Conservation (phyloP, 768 basidiomycete species). For the Ramaria sp. region DNA sequence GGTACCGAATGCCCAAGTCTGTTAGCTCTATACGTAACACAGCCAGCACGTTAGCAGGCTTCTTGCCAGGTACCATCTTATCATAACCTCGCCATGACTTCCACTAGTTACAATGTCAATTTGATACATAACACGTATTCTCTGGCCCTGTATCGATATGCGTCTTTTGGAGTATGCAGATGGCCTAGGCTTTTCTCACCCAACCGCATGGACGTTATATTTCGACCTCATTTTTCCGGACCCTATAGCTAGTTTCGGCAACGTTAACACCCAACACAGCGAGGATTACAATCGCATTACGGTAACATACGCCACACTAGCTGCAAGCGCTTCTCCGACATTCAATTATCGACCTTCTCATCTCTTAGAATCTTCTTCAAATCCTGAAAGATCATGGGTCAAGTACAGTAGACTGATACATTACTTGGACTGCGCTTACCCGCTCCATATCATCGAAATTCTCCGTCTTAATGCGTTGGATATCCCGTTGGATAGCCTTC, state of each 20-base stretch:
- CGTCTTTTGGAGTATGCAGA: no score
- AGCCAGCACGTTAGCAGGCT: not conserved
- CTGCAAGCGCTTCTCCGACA: no score
- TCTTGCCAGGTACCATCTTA: not conserved
- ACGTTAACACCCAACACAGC: not conserved
- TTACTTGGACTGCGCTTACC: conserved; percentile 33
- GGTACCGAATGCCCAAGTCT: no score
- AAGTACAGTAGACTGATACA: not conserved
- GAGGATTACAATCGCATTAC: not conserved
- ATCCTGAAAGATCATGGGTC: not conserved
- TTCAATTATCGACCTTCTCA: conserved; percentile 1
- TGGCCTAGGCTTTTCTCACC: no score
- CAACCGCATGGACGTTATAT: no score
- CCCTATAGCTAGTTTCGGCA: not conserved
- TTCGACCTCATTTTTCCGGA: no score
- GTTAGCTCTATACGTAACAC: no score
- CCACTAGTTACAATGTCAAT: no score
- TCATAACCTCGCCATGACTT: not conserved
- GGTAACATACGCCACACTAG: not conserved
- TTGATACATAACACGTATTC: no score
- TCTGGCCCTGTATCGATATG: no score
- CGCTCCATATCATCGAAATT: conserved; percentile 93
- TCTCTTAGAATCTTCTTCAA: conserved; percentile 8
- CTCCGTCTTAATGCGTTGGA: conserved; percentile 77
- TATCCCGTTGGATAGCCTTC: conserved; percentile 62